These are phyloP conservation scores for Cylindrotheca closterium DNA, from an alignment of 108 stramenopile species.

Conservation along the genomic window DNA sequence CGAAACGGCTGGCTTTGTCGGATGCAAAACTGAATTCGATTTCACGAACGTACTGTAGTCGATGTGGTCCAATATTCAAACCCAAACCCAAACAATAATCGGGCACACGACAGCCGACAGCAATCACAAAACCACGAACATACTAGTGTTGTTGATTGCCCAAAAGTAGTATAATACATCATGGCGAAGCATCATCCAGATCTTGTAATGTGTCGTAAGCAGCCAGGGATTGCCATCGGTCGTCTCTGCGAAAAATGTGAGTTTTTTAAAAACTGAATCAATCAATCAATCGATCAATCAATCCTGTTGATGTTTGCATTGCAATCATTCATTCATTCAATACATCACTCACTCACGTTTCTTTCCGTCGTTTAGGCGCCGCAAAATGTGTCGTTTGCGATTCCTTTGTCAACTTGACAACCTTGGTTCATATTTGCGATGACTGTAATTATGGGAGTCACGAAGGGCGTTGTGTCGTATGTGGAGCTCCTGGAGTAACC, in stretches of 20 bases:
- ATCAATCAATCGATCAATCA: background rate
- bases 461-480: constrained; percentile 95
- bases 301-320: no score
- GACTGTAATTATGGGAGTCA: constrained; percentile 98
- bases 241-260: constrained; percentile 97
- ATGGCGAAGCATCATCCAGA: constrained; percentile 99
- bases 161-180: no score
- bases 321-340: background rate
- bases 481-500: constrained; percentile 93
- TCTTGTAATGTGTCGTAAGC: constrained; percentile 99
- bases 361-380: constrained; percentile 52
- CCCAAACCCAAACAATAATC: no score
- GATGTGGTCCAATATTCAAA: no score
- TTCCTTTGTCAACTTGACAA: constrained; percentile 93
- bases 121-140: no score
- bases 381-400: constrained; percentile 98
- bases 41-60: no score
- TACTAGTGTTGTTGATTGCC: no score
- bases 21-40: no score
- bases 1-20: no score
- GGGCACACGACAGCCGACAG: no score
- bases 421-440: constrained; percentile 94
- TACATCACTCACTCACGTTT: background rate
- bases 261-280: constrained; percentile 8
- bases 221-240: constrained; percentile 96